A percentile compares a stretch with the other conserved stretches of the same genome.
phyloP scores from a whole-genome alignment of 306 rosid genomes.

The Pueraria montana region DNA sequence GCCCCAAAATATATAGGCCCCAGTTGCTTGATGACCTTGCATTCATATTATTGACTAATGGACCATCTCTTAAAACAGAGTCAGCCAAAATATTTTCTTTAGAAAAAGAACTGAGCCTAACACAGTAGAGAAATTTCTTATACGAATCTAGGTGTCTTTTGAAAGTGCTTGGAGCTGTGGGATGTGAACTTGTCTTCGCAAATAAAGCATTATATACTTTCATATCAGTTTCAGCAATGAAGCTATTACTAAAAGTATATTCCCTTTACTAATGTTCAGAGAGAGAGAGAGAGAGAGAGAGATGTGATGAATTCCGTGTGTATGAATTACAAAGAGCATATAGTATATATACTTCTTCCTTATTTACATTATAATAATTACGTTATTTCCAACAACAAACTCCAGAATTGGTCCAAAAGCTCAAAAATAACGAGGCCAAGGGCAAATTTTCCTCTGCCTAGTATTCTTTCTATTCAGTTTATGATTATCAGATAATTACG shows the following conservation, averaged over 20 bases:
- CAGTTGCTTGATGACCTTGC: background rate
- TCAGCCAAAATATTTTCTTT: background rate
- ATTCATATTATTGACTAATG: background rate
- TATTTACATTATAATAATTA: background rate
- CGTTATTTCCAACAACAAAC: background rate
- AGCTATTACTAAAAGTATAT: background rate
- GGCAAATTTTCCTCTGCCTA: background rate
- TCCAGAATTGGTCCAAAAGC: background rate
- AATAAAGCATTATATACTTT: background rate
- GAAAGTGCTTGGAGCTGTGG: background rate
- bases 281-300: background rate
- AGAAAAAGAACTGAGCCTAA: background rate
- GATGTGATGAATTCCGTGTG: background rate
- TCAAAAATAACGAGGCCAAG: conserved; percentile 13
- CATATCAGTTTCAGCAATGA: background rate
- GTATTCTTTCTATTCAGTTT: background rate
- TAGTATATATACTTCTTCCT: no score
- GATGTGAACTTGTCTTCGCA: background rate
- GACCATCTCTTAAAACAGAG: background rate
- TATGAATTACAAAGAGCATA: background rate
- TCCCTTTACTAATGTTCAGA: background rate
- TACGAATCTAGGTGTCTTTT: background rate
- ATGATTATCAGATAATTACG: background rate
- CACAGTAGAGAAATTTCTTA: background rate
- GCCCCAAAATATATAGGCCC: background rate